These are phyloP conservation scores for Polychytrium aggregatum DNA, from an alignment of 192 early-diverging fungal genomes.

Conservation along the genomic window DNA sequence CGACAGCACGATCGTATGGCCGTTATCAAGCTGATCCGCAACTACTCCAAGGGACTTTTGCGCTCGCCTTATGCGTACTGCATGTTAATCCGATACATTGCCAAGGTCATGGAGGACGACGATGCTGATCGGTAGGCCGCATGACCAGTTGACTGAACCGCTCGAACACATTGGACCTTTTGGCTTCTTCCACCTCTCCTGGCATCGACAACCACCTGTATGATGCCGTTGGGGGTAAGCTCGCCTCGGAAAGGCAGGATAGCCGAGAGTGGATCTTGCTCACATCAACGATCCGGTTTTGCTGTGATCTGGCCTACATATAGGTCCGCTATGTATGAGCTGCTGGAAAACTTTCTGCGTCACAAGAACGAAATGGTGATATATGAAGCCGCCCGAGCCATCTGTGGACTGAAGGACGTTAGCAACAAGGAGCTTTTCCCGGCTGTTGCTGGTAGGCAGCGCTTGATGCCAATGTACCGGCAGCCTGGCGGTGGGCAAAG, in stretches of 20 bases:
- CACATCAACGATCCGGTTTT: no score
- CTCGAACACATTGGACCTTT: no score
- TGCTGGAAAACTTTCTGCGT: conserved; percentile 79
- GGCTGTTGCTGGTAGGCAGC: conserved; percentile 66
- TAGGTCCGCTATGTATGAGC: conserved; percentile 62
- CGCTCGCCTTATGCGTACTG: conserved; percentile 82
- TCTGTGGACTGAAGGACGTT: conserved; percentile 80
- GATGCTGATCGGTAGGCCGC: conserved; percentile 10
- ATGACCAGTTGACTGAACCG: no score
- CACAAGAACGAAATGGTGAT: conserved; percentile 98
- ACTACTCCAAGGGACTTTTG: conserved; percentile 58
- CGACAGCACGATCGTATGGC: conserved; percentile 97
- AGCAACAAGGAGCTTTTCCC: conserved; percentile 78
- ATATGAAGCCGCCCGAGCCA: conserved; percentile 91
- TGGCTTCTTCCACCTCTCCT: no score
- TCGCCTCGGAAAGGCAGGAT: no score
- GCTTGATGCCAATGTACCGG: neutral
- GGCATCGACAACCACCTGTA: no score
- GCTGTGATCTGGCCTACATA: no score
- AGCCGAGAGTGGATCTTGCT: no score
- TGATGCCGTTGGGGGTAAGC: no score
- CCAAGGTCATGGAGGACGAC: conserved; percentile 59
- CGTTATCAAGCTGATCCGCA: conserved; percentile 89
- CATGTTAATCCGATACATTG: conserved; percentile 84
- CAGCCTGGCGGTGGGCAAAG: neutral